Evolutionary conservation across 2,329 filamentous ascomycete genomes (phyloP), one percentile per base, ranked within the genome.

Genomic region (Fusarium citri): DNA sequence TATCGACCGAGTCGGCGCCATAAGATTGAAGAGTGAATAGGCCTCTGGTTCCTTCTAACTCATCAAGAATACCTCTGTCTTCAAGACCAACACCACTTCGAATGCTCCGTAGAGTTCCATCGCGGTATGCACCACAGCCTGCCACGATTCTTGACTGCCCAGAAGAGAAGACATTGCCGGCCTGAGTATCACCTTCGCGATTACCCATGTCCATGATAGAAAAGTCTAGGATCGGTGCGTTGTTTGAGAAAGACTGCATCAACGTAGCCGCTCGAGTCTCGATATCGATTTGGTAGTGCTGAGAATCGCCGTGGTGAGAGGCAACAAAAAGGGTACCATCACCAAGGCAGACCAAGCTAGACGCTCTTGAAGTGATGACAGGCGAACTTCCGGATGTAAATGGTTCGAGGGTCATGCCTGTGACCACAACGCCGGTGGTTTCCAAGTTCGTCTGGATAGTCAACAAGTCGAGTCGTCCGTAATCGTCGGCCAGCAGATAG

Each of bases 181-280:
- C 80, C 61, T 93, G 90, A 11, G 86, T 89, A 68, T 96, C 92
- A 23, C 91, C 91, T 64, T 93, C 91, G 59, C 93, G 87, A 72
- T 94, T 94, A 1, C 94, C 95, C 86, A 98, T 92, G 76, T 98
- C 96, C 94, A 98, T 97, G 18, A 99, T 89, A 2, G 92, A 91
- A 73, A 99, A 98, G 77, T 99, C 96, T 41, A 98, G 82, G 43
- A 99, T 92, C 0, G 96, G 96, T 0, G 92, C 94, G 73, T 98
- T 93, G 76, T 97, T 99, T 7, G 78, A 77, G 18, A 81, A 67
- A 0, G 89, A 91, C 76, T 97, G 94, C 12, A 96, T 79, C 7
- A 94, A 80, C 49, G 90, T 84, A 63, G 94, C 83, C 0, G 85
- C 76, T 25, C 77, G 72, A 0, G 78, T 71, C 4, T 79, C 73